These are phyloP conservation scores for Talaromyces verruculosus DNA, from an alignment of 2,329 filamentous ascomycete species.

Conservation along the genomic window DNA sequence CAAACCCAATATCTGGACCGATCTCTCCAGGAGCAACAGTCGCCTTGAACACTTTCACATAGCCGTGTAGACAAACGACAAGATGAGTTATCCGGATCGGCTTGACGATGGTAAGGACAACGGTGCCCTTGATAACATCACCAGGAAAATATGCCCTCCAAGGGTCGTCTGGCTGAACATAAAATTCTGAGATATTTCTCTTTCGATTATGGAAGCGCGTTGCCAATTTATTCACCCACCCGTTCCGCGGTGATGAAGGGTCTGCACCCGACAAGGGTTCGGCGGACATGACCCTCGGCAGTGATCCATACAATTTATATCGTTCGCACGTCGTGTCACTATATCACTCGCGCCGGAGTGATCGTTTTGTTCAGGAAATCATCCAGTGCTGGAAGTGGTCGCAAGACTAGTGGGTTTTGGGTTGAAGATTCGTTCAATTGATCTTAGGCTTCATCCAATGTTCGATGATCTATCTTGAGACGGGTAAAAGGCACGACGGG, in stretches of 20 bases:
- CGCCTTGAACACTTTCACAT: constrained; percentile 65
- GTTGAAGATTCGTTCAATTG: background rate
- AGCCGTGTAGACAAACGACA: constrained; percentile 62
- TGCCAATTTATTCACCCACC: constrained; percentile 55
- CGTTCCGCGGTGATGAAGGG: constrained; percentile 42
- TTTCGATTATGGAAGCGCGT: constrained; percentile 55
- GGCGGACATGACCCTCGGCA: constrained; percentile 43
- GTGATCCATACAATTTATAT: constrained; percentile 35
- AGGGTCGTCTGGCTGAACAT: constrained; percentile 62
- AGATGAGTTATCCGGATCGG: constrained; percentile 64
- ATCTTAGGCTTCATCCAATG: background rate
- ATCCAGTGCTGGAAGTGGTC: constrained; percentile 5
- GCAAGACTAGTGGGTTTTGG: background rate
- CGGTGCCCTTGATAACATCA: constrained; percentile 61
- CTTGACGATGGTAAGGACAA: constrained; percentile 60
- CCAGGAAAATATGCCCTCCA: constrained; percentile 63
- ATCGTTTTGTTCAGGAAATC: background rate
- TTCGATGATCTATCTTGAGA: background rate
- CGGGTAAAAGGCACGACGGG: background rate
- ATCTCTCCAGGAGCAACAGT: constrained; percentile 57
- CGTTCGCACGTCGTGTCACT: background rate
- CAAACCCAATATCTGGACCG: constrained; percentile 49
- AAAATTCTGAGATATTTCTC: constrained; percentile 61
- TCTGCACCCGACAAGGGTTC: constrained; percentile 36
- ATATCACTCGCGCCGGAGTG: constrained; percentile 13